A percentile compares a stretch with the other conserved stretches of the same genome.
These are phyloP conservation scores for Achlya hypogyna DNA, from an alignment of 352 stramenopile species.

Conservation along the genomic window DNA sequence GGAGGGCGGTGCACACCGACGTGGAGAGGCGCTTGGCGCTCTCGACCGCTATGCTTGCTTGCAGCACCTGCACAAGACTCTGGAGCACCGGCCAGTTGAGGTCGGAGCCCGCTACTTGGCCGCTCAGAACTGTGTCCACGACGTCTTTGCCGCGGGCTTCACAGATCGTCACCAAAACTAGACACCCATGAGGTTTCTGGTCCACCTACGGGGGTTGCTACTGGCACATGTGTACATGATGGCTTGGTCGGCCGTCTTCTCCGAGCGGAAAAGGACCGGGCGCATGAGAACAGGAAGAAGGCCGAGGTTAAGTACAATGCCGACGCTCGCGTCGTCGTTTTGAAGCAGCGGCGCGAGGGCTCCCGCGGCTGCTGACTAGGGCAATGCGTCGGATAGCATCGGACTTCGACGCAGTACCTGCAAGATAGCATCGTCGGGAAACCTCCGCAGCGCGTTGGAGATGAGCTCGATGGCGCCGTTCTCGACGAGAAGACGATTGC, in stretches of 20 bases:
- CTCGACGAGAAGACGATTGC: conserved; percentile 12
- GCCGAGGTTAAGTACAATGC: neutral
- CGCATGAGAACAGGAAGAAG: conserved; percentile 15
- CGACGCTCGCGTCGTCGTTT: neutral
- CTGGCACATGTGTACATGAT: conserved; percentile 1
- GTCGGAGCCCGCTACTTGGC: neutral
- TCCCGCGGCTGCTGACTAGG: neutral
- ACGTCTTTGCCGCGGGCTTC: neutral
- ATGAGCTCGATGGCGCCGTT: conserved; percentile 10
- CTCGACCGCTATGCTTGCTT: neutral
- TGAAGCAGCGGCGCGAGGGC: conserved; percentile 10
- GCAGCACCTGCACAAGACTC: neutral
- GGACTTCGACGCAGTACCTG: neutral
- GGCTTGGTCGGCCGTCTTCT: conserved; percentile 4
- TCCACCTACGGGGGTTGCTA: neutral
- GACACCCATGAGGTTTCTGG: neutral
- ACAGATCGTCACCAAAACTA: conserved; percentile 11
- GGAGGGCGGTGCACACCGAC: neutral
- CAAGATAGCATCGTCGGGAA: conserved; percentile 12
- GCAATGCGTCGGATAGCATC: neutral
- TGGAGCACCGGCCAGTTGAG: conserved; percentile 6
- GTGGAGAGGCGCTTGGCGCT: neutral
- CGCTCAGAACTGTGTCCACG: neutral
- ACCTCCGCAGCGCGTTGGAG: conserved; percentile 1
- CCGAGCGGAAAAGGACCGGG: neutral